These are phyloP conservation scores for Ceratocystiopsis brevicomis DNA, from an alignment of 2,329 filamentous ascomycete genomes.

Conservation along the genomic window DNA sequence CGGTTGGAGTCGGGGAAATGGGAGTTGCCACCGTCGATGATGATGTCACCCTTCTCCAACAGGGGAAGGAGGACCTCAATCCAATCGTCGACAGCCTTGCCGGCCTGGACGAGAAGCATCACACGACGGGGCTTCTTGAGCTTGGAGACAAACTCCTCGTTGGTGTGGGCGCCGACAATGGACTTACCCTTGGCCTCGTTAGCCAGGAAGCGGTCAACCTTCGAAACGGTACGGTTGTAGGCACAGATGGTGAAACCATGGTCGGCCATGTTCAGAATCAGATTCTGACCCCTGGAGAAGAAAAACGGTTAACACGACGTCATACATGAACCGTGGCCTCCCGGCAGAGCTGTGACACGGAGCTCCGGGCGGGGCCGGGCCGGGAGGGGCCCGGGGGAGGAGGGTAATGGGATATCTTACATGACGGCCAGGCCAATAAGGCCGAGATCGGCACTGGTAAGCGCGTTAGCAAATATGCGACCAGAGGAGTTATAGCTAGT, in stretches of 20 bases:
- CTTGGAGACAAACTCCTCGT: conserved; percentile 88
- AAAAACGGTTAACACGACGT: neutral
- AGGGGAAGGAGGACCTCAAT: conserved; percentile 83
- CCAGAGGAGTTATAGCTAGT: too few relatives aligned
- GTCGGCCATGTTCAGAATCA: conserved; percentile 79
- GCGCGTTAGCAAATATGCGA: conserved; percentile 30
- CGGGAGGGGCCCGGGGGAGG: neutral
- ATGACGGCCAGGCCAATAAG: conserved; percentile 87
- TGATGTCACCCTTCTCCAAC: conserved; percentile 78
- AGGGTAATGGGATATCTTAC: conserved; percentile 25
- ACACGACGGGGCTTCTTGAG: conserved; percentile 92
- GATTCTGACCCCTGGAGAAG: conserved; percentile 48
- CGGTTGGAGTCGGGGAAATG: conserved; percentile 99
- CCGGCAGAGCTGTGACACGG: neutral
- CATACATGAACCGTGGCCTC: neutral
- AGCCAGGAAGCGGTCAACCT: conserved; percentile 85
- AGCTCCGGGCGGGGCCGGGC: neutral
- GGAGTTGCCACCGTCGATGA: conserved; percentile 98
- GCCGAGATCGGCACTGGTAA: conserved; percentile 65
- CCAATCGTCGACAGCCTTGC: conserved; percentile 95
- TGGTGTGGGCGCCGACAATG: conserved; percentile 80
- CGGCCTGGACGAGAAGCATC: conserved; percentile 98
- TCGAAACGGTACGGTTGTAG: conserved; percentile 96
- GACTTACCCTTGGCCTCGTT: conserved; percentile 93
- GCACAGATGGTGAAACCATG: conserved; percentile 92